A percentile compares a stretch with the other conserved stretches of the same genome.
Conservation (phyloP, 2,329 filamentous ascomycete species). For the Pseudogymnoascus sp. region DNA sequence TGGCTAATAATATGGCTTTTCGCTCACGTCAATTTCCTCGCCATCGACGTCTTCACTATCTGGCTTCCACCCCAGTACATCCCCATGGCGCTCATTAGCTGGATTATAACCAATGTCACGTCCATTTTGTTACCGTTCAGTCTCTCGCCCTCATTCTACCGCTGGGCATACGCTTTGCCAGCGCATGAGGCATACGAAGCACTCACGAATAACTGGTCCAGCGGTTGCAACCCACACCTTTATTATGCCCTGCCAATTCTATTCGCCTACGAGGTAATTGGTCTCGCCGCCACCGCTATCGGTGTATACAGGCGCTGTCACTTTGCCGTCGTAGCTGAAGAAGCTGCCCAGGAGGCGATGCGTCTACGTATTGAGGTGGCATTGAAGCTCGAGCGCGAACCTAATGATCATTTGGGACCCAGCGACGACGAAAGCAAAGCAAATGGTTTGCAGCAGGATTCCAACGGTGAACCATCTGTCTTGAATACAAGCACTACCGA, state of each 20-base stretch:
- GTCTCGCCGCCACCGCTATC: slow-evolving; percentile 22
- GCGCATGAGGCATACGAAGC: slow-evolving; percentile 47
- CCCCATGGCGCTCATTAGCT: slow-evolving; percentile 42
- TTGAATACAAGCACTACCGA: neutral
- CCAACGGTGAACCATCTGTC: neutral
- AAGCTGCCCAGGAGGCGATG: slow-evolving; percentile 24
- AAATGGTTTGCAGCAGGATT: neutral
- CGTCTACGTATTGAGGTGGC: slow-evolving; percentile 27
- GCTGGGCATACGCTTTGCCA: slow-evolving; percentile 59
- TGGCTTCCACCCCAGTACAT: slow-evolving; percentile 21
- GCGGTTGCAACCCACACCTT: slow-evolving; percentile 32
- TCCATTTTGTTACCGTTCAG: slow-evolving; percentile 54
- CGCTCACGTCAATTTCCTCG: slow-evolving; percentile 37
- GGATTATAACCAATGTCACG: slow-evolving; percentile 58
- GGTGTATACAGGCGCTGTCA: slow-evolving; percentile 31
- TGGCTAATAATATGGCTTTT: slow-evolving; percentile 56
- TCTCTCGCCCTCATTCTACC: slow-evolving; percentile 51
- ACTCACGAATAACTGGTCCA: slow-evolving; percentile 36
- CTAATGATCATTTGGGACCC: slow-evolving; percentile 12
- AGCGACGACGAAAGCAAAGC: neutral
- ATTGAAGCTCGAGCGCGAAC: slow-evolving; percentile 24
- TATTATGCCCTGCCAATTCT: slow-evolving; percentile 36
- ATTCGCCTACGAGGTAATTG: slow-evolving; percentile 34
- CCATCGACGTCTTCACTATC: slow-evolving; percentile 28
- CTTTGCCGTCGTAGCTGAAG: slow-evolving; percentile 28